These are phyloP conservation scores for Aspergillus biplanus DNA, from an alignment of 495 filamentous ascomycete genomes.

Conservation along the genomic window DNA sequence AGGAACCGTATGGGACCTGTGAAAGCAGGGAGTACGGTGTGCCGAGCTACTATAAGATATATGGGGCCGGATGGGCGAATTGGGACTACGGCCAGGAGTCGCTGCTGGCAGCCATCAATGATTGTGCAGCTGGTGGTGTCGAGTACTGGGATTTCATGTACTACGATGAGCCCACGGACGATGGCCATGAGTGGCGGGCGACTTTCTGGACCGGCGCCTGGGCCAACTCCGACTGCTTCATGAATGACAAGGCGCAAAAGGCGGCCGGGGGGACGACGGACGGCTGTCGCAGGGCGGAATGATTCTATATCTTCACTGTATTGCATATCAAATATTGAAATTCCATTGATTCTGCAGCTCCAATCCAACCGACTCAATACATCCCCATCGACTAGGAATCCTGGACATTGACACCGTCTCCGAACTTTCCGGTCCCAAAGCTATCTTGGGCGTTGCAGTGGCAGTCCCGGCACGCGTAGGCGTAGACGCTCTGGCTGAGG, in stretches of 20 bases:
- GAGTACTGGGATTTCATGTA: conserved; percentile 27
- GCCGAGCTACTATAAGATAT: background rate
- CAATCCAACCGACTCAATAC: background rate
- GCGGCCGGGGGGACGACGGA: background rate
- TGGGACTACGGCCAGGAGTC: conserved; percentile 14
- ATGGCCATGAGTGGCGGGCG: conserved; percentile 25
- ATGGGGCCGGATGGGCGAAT: conserved; percentile 11
- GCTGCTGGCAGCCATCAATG: background rate
- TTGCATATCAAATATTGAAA: background rate
- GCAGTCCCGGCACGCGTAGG: background rate
- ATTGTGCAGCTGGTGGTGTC: conserved; percentile 23
- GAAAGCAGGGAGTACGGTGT: conserved; percentile 17
- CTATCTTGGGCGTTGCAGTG: background rate
- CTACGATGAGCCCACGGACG: conserved; percentile 16
- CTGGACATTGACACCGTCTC: background rate
- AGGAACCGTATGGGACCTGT: conserved; percentile 18
- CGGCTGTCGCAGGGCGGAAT: background rate
- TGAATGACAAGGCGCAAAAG: conserved; percentile 21
- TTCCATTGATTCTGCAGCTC: background rate
- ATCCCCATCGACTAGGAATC: background rate
- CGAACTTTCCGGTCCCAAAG: background rate
- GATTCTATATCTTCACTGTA: background rate
- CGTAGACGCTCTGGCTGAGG: background rate
- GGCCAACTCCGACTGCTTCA: conserved; percentile 17
- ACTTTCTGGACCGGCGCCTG: conserved; percentile 19